Evolutionary conservation across 2,329 filamentous ascomycete genomes (phyloP).

Genomic region (Cercospora sp.): DNA sequence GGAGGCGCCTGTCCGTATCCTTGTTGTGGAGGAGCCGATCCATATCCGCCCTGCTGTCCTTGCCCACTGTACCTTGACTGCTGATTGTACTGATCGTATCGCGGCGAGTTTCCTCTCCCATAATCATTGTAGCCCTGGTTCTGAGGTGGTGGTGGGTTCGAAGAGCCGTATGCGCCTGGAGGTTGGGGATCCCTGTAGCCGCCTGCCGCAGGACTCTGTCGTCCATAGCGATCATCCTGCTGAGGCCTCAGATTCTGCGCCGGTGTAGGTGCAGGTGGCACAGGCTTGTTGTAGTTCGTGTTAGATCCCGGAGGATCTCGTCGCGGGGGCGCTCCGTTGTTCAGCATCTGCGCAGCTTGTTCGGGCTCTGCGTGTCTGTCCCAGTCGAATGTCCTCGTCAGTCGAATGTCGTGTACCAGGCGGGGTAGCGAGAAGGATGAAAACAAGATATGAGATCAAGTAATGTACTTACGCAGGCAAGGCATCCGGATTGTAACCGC

Average conservation of each 20-base stretch:
- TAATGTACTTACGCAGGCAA: conserved; percentile 73
- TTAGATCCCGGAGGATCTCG: conserved; percentile 38
- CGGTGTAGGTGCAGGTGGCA: conserved; percentile 41
- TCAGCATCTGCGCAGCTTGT: conserved; percentile 48
- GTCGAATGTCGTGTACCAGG: conserved; percentile 8
- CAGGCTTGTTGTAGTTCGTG: conserved; percentile 48
- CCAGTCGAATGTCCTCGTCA: conserved; percentile 27
- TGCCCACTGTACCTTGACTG: conserved; percentile 27
- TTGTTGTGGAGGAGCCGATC: conserved; percentile 4
- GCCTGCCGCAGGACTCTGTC: conserved; percentile 31
- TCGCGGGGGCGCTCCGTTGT: conserved; percentile 29
- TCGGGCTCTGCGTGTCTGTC: conserved; percentile 74
- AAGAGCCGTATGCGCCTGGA: conserved; percentile 44
- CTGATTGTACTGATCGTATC: conserved; percentile 41
- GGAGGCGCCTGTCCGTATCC: conserved; percentile 20
- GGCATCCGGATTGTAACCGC: conserved; percentile 88
- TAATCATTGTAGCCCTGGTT: conserved; percentile 38
- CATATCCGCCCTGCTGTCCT: conserved; percentile 23
- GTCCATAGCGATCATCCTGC: conserved; percentile 42
- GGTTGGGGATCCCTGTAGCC: conserved; percentile 32
- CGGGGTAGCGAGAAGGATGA: conserved; percentile 11
- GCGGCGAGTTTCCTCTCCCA: conserved; percentile 32
- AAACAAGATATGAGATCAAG: conserved; percentile 8
- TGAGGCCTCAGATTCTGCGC: conserved; percentile 39
- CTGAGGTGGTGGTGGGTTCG: conserved; percentile 33